Evolutionary conservation across 352 stramenopile species (phyloP).

Genomic region (Phytophthora syringae): DNA sequence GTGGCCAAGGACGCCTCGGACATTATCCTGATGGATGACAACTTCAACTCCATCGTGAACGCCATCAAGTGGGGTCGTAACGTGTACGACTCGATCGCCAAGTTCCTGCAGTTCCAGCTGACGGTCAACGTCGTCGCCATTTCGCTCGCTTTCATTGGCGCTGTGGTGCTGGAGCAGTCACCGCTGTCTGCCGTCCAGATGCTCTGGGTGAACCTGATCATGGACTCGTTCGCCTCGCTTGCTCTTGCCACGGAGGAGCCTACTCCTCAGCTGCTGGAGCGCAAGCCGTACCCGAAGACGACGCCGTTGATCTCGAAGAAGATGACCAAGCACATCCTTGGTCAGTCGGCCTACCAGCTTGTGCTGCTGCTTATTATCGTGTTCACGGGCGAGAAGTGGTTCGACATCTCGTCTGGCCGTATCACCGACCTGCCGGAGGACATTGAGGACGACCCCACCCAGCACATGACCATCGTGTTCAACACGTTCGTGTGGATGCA

Average conservation of each 20-base stretch:
- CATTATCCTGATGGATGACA: conserved; percentile 97
- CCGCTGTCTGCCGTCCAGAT: conserved; percentile 96
- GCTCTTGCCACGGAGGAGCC: conserved; percentile 95
- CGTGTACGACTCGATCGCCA: conserved; percentile 97
- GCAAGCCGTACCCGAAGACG: conserved; percentile 92
- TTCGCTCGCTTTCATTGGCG: conserved; percentile 91
- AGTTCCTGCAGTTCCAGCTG: conserved; percentile 99
- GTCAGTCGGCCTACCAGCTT: conserved; percentile 93
- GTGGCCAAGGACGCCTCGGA: conserved; percentile 96
- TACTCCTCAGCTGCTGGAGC: conserved; percentile 88
- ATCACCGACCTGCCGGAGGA: conserved; percentile 42
- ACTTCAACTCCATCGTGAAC: conserved; percentile 96
- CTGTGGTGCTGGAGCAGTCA: conserved; percentile 77
- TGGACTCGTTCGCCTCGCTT: conserved; percentile 98
- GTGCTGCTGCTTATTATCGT: conserved; percentile 88
- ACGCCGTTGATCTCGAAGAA: conserved; percentile 92
- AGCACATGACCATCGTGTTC: conserved; percentile 97
- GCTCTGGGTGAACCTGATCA: conserved; percentile 99
- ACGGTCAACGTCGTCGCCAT: conserved; percentile 97
- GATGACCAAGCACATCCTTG: conserved; percentile 97
- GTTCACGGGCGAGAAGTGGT: conserved; percentile 72
- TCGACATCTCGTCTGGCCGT: conserved; percentile 55
- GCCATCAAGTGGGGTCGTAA: conserved; percentile 94
- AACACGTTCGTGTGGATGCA: conserved; percentile 98
- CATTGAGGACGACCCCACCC: conserved; percentile 54